phyloP scores from a whole-genome alignment of 768 basidiomycete species.

The Rhodotorula graminis region DNA sequence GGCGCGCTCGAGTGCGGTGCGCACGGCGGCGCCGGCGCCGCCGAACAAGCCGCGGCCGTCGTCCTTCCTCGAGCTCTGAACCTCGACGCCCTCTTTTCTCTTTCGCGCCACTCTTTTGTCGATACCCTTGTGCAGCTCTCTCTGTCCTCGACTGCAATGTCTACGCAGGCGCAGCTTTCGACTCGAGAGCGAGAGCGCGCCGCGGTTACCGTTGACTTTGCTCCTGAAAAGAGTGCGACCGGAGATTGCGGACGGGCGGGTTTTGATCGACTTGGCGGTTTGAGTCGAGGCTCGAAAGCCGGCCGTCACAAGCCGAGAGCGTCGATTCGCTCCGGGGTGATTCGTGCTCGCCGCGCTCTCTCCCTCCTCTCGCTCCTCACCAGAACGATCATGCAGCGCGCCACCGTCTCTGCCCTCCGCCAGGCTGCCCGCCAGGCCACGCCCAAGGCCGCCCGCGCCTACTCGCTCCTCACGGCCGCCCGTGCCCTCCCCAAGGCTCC shows the following conservation, averaged over 20 bases:
- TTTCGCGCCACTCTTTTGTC: too few relatives aligned
- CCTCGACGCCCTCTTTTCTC: too few relatives aligned
- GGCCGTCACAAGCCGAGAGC: too few relatives aligned
- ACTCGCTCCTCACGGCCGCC: slow-evolving; percentile 25
- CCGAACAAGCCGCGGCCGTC: background rate
- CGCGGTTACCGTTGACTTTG: too few relatives aligned
- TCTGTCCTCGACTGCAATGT: too few relatives aligned
- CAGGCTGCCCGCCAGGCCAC: slow-evolving; percentile 27
- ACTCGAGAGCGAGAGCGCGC: too few relatives aligned
- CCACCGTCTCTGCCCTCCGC: slow-evolving; percentile 1
- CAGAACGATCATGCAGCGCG: slow-evolving; percentile 5
- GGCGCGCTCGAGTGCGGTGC: too few relatives aligned
- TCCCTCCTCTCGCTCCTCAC: background rate
- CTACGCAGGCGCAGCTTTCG: too few relatives aligned
- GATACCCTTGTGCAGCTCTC: background rate
- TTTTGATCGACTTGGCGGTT: background rate
- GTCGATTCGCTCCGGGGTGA: background rate
- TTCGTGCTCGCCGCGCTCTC: too few relatives aligned
- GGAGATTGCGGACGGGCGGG: background rate
- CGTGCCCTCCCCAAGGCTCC: background rate
- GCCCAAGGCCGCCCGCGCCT: slow-evolving; percentile 24
- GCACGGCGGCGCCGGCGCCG: too few relatives aligned
- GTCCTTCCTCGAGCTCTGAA: background rate
- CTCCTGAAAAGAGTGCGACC: too few relatives aligned
- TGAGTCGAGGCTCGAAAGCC: background rate